A percentile compares a stretch with the other conserved stretches of the same genome.
These are phyloP conservation scores for Cercospora sojina DNA, from an alignment of 2,329 filamentous ascomycete species.

Conservation along the genomic window DNA sequence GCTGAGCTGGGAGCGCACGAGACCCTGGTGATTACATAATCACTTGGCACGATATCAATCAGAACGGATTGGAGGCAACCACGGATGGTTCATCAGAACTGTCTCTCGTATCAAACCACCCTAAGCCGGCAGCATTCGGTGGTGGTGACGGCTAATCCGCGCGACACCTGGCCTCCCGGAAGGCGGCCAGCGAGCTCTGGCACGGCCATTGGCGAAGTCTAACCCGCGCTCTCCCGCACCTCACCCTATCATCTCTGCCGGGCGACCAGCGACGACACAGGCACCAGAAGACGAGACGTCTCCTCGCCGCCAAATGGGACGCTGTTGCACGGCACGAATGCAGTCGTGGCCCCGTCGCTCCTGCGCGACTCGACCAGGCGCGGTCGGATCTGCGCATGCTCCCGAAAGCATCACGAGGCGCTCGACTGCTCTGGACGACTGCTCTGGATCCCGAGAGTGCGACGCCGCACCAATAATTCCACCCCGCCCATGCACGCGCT, in stretches of 20 bases:
- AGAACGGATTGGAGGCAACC: too few relatives aligned
- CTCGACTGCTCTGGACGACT: conserved; percentile 17
- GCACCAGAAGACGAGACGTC: background rate
- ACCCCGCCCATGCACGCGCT: conserved; percentile 11
- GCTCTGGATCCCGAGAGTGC: conserved; percentile 19
- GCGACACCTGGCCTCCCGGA: conserved; percentile 1
- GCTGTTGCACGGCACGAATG: conserved; percentile 10
- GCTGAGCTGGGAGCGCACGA: too few relatives aligned
- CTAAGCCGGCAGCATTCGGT: too few relatives aligned
- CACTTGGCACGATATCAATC: too few relatives aligned
- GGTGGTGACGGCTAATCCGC: too few relatives aligned
- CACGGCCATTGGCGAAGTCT: conserved; percentile 11
- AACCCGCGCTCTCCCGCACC: background rate
- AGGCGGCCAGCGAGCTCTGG: background rate
- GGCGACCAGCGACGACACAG: background rate
- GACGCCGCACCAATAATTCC: conserved; percentile 27
- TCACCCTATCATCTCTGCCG: conserved; percentile 4
- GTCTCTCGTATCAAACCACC: too few relatives aligned
- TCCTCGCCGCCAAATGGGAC: conserved; percentile 10
- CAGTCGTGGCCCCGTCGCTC: conserved; percentile 2
- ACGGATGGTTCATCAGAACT: too few relatives aligned
- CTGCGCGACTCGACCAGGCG: conserved; percentile 1
- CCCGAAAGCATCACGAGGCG: conserved; percentile 26
- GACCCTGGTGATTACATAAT: too few relatives aligned
- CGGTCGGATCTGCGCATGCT: conserved; percentile 18